A percentile compares a stretch with the other conserved stretches of the same genome.
phyloP scores from a whole-genome alignment of 2,329 filamentous ascomycete genomes.

The Diaporthe sp. region DNA sequence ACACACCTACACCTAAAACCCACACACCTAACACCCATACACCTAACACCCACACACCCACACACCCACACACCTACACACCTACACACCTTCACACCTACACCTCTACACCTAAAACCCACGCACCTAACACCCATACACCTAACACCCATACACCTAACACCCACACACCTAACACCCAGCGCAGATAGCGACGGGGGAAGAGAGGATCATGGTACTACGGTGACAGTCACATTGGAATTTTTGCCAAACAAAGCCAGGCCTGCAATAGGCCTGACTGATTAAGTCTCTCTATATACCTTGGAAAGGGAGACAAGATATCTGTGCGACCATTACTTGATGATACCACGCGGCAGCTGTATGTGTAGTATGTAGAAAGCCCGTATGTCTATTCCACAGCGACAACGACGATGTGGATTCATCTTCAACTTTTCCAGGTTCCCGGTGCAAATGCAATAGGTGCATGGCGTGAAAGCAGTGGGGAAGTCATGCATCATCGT shows the following conservation, averaged over 20 bases:
- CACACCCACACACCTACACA: no score
- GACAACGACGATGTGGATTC: background rate
- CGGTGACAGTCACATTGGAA: background rate
- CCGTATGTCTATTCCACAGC: slow-evolving; percentile 8
- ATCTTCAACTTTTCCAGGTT: slow-evolving; percentile 16
- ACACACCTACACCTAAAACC: no score
- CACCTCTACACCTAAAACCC: no score
- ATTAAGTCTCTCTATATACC: background rate
- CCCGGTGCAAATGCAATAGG: slow-evolving; percentile 24
- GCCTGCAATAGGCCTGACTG: background rate
- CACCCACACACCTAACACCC: no score
- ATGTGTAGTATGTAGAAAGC: slow-evolving; percentile 20
- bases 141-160: no score
- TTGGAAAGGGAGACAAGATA: background rate
- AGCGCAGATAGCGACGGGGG: background rate
- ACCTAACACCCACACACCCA: no score
- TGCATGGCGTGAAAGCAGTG: background rate
- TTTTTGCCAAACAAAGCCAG: background rate
- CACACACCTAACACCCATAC: no score
- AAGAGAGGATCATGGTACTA: background rate
- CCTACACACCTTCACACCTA: no score
- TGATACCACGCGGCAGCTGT: background rate
- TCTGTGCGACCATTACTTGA: background rate
- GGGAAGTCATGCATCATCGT: slow-evolving; percentile 1
- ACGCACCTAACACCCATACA: no score